Evolutionary conservation across 2,329 filamentous ascomycete species (phyloP).

Genomic region (Hypoxylon sp.): DNA sequence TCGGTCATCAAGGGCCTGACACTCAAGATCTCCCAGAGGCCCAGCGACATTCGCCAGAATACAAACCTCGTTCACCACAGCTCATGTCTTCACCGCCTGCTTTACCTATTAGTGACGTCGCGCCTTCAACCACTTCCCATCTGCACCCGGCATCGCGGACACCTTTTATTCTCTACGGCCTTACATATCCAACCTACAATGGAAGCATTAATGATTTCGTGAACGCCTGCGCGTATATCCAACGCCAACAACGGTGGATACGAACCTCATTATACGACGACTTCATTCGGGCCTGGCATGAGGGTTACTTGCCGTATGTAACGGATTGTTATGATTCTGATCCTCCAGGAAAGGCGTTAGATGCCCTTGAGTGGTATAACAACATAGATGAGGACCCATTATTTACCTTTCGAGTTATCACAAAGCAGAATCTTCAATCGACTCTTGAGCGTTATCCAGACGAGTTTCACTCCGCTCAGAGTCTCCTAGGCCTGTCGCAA

Average conservation of each 20-base stretch:
- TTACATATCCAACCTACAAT: constrained; percentile 52
- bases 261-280: constrained; percentile 55
- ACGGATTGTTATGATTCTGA: constrained; percentile 47
- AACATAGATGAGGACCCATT: constrained; percentile 51
- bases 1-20: constrained; percentile 3
- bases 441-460: constrained; percentile 51
- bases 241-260: constrained; percentile 47
- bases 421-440: constrained; percentile 50
- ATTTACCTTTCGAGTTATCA: constrained; percentile 51
- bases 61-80: constrained; percentile 33
- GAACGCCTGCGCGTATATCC: constrained; percentile 53
- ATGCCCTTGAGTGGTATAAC: constrained; percentile 56
- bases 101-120: background rate
- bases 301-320: constrained; percentile 54
- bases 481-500: constrained; percentile 28
- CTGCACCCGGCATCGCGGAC: constrained; percentile 19
- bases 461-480: constrained; percentile 42
- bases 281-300: constrained; percentile 55
- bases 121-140: constrained; percentile 2
- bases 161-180: constrained; percentile 51
- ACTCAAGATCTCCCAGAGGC: constrained; percentile 9
- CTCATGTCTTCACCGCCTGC: constrained; percentile 27
- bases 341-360: constrained; percentile 45
- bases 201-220: constrained; percentile 53
- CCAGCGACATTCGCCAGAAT: constrained; percentile 35